Evolutionary conservation across 495 filamentous ascomycete species (phyloP).

Genomic region (Friedmanniomyces simplex): DNA sequence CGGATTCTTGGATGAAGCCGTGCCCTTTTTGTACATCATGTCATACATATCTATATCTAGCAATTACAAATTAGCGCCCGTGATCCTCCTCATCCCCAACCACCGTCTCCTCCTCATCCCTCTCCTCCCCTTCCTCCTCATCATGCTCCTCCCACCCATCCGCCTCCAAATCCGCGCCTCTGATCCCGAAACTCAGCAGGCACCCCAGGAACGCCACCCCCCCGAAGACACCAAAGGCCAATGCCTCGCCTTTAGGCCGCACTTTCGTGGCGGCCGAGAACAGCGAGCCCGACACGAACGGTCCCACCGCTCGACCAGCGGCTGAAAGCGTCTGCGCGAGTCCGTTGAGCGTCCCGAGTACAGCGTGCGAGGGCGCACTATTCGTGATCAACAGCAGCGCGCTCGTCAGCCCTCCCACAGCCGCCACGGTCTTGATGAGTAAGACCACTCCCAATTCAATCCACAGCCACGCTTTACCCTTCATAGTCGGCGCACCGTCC

Average conservation of each 20-base stretch:
- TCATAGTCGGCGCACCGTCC: slow-evolving; percentile 38
- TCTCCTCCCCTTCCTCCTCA: slow-evolving; percentile 45
- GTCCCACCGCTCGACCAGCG: slow-evolving; percentile 77
- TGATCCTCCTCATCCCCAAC: not conserved
- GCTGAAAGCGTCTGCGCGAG: slow-evolving; percentile 91
- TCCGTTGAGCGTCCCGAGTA: slow-evolving; percentile 83
- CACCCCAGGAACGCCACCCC: slow-evolving; percentile 68
- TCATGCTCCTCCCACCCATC: slow-evolving; percentile 40
- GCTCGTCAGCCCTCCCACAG: slow-evolving; percentile 81
- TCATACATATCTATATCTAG: not conserved
- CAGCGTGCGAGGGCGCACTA: slow-evolving; percentile 72
- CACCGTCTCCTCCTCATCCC: slow-evolving; percentile 28
- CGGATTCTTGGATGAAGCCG: not conserved
- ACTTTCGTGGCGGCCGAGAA: slow-evolving; percentile 64
- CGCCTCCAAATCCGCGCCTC: slow-evolving; percentile 48
- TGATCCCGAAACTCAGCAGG: slow-evolving; percentile 61
- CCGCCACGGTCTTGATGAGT: slow-evolving; percentile 76
- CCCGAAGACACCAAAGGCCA: slow-evolving; percentile 76
- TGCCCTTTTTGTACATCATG: not conserved
- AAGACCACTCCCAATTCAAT: slow-evolving; percentile 67
- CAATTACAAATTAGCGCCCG: not conserved
- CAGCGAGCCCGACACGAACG: slow-evolving; percentile 74
- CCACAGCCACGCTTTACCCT: slow-evolving; percentile 54
- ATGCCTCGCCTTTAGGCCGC: slow-evolving; percentile 66
- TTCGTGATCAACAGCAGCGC: slow-evolving; percentile 89